Evolutionary conservation across 108 stramenopile species (phyloP).

Genomic region (Cyclotella cryptica): DNA sequence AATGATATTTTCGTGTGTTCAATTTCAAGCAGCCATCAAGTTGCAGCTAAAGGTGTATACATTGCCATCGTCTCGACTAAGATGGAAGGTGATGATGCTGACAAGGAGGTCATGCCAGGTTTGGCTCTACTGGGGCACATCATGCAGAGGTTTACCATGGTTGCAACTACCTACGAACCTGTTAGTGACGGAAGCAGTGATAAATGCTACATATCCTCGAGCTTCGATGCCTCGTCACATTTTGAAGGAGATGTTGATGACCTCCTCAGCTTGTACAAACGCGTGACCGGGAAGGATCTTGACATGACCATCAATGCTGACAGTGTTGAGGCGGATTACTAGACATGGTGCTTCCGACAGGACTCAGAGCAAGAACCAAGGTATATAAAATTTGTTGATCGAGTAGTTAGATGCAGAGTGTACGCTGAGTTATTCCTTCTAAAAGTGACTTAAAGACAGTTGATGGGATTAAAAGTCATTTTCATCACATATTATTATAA

Average conservation of each 20-base stretch:
- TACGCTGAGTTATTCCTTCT: too few species aligned
- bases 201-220: constrained; percentile 93
- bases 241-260: constrained; percentile 96
- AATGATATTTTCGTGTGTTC: constrained; percentile 98
- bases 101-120: constrained; percentile 94
- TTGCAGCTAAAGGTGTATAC: constrained; percentile 90
- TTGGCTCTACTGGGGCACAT: constrained; percentile 93
- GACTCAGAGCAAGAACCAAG: not conserved
- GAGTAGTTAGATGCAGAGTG: too few species aligned
- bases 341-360: not conserved
- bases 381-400: too few species aligned
- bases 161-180: constrained; percentile 91
- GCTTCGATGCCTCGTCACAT: constrained; percentile 99
- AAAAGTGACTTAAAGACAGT: too few species aligned
- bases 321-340: constrained; percentile 89
- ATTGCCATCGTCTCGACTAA: constrained; percentile 98
- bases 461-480: too few species aligned
- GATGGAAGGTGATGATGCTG: constrained; percentile 91
- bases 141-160: constrained; percentile 92
- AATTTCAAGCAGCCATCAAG: constrained; percentile 76
- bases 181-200: constrained; percentile 87
- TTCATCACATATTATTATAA: too few species aligned
- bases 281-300: constrained; percentile 95
- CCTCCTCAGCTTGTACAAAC: constrained; percentile 91
- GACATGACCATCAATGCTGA: constrained; percentile 95